Conservation (phyloP, 75 land plant genomes). For the Cunninghamia lanceolata region DNA sequence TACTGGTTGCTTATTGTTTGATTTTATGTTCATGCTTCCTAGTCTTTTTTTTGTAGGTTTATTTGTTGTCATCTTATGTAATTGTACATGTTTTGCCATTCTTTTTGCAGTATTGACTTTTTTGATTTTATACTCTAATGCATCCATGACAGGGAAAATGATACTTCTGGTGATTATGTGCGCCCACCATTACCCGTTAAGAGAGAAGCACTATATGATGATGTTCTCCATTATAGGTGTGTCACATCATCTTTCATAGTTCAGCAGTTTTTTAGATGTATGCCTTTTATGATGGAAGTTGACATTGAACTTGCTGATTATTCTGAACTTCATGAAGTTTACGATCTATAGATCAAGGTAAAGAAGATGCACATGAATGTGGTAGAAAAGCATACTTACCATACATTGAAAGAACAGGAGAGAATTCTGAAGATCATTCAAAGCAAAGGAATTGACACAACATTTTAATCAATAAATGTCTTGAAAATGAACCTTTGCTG, state of each 20-base stretch:
- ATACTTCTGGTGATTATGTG: conserved; percentile 61
- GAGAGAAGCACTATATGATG: conserved; percentile 90
- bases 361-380: not conserved
- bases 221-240: conserved; percentile 65
- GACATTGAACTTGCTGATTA: not conserved
- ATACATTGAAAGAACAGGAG: not conserved
- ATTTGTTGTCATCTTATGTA: not conserved
- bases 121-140: not conserved
- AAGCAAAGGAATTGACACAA: not conserved
- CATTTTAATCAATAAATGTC: not conserved
- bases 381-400: not conserved
- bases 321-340: not conserved
- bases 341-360: not conserved
- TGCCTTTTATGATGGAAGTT: not conserved
- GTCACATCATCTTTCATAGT: not conserved
- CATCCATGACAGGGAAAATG: not conserved
- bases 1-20: not conserved
- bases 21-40: not conserved
- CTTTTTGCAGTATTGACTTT: not conserved
- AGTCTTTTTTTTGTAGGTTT: not conserved
- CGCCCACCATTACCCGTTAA: conserved; percentile 94
- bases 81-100: not conserved
- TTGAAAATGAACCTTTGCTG: not conserved
- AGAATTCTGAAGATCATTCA: not conserved
- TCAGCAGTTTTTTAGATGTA: not conserved